A percentile compares a stretch with the other conserved stretches of the same genome.
phyloP scores from a whole-genome alignment of 2,329 filamentous ascomycete species.

The Westerdykella aurantiaca region DNA sequence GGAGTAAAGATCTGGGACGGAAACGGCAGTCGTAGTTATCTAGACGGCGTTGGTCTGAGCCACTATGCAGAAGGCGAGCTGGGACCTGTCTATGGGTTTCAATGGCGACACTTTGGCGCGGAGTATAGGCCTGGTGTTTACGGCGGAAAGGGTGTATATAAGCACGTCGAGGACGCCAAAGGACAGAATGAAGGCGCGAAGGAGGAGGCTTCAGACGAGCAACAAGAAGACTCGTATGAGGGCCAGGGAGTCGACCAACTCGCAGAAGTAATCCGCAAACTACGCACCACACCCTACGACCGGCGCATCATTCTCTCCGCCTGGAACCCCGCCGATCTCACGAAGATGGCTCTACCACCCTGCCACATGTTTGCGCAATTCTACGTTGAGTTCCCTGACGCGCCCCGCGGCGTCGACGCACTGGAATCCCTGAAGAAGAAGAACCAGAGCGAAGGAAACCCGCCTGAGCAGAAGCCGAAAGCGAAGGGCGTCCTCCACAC shows the following conservation, averaged over 20 bases:
- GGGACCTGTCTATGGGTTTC: slow-evolving; percentile 95
- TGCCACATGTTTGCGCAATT: slow-evolving; percentile 99
- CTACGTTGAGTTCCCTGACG: slow-evolving; percentile 69
- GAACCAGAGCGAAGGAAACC: slow-evolving; percentile 10
- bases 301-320: slow-evolving; percentile 83
- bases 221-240: slow-evolving; percentile 65
- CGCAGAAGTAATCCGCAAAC: slow-evolving; percentile 79
- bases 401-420: slow-evolving; percentile 13
- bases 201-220: slow-evolving; percentile 1
- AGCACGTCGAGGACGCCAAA: too few species aligned
- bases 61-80: slow-evolving; percentile 84
- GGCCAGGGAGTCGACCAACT: slow-evolving; percentile 91
- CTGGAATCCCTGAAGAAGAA: slow-evolving; percentile 2
- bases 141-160: too few species aligned
- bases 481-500: slow-evolving; percentile 70
- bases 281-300: slow-evolving; percentile 79
- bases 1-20: slow-evolving; percentile 98
- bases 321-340: slow-evolving; percentile 86
- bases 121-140: slow-evolving; percentile 55
- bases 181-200: too few species aligned
- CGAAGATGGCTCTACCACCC: slow-evolving; percentile 84
- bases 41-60: slow-evolving; percentile 75
- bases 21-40: slow-evolving; percentile 84
- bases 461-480: slow-evolving; percentile 22
- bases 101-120: slow-evolving; percentile 97